These are phyloP conservation scores for Cokeromyces recurvatus DNA, from an alignment of 371 early-diverging fungal species.

Conservation along the genomic window DNA sequence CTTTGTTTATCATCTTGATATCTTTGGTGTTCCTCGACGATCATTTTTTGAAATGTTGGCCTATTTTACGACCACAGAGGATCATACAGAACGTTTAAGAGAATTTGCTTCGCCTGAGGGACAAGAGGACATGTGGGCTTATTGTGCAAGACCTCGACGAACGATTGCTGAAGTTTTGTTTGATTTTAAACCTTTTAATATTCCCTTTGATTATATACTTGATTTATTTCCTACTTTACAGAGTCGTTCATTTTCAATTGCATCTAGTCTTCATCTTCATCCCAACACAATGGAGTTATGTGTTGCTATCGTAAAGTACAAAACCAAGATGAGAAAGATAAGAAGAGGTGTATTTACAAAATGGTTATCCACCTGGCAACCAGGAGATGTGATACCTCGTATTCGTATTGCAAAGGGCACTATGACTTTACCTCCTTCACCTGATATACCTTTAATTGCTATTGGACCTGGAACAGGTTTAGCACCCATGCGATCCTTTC, in stretches of 20 bases:
- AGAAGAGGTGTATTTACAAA: constrained; percentile 82
- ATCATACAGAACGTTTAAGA: constrained; percentile 73
- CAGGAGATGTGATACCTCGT: constrained; percentile 42
- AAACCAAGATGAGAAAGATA: constrained; percentile 65
- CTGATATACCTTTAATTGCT: constrained; percentile 58
- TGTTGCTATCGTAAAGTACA: constrained; percentile 84
- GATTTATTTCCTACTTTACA: constrained; percentile 80
- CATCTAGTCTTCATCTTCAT: constrained; percentile 46
- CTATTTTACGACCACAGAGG: constrained; percentile 68
- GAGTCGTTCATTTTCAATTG: constrained; percentile 84
- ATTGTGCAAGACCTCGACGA: constrained; percentile 74
- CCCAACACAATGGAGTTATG: constrained; percentile 63
- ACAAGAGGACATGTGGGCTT: constrained; percentile 83
- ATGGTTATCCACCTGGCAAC: constrained; percentile 58
- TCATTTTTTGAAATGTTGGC: constrained; percentile 87
- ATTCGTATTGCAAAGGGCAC: constrained; percentile 70
- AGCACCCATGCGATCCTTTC: constrained; percentile 85
- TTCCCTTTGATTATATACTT: constrained; percentile 77
- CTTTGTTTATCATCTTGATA: constrained; percentile 70
- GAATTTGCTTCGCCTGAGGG: constrained; percentile 81
- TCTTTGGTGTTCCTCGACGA: constrained; percentile 79
- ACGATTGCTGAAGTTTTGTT: constrained; percentile 79
- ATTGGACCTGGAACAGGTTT: constrained; percentile 87
- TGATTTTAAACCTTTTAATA: constrained; percentile 71
- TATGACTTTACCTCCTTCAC: constrained; percentile 58